Conservation (phyloP, 2,329 filamentous ascomycete species). For the Diaporthe helianthi region DNA sequence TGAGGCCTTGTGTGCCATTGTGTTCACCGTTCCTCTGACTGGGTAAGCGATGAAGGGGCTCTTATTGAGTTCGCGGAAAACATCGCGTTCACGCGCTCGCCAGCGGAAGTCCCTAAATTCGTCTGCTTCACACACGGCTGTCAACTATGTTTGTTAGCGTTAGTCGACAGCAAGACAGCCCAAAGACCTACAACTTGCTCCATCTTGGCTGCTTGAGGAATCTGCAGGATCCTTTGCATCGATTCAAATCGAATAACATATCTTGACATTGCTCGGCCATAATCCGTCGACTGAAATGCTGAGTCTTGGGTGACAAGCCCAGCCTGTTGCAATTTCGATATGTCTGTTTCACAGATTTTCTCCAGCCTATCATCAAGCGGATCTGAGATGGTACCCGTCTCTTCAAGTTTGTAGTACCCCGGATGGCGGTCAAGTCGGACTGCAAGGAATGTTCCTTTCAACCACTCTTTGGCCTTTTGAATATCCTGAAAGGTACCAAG, state of each 20-base stretch:
- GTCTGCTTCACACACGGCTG: slow-evolving; percentile 68
- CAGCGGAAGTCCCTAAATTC: slow-evolving; percentile 79
- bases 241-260: slow-evolving; percentile 84
- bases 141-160: slow-evolving; percentile 59
- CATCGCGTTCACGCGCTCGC: slow-evolving; percentile 70
- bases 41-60: slow-evolving; percentile 72
- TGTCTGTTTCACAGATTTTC: slow-evolving; percentile 73
- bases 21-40: slow-evolving; percentile 70
- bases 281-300: slow-evolving; percentile 69
- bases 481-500: slow-evolving; percentile 74
- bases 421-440: slow-evolving; percentile 77
- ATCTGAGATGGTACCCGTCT: slow-evolving; percentile 59
- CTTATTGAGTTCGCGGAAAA: slow-evolving; percentile 77
- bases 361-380: slow-evolving; percentile 66
- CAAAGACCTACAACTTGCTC: slow-evolving; percentile 69
- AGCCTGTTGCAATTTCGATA: slow-evolving; percentile 67
- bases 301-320: slow-evolving; percentile 60
- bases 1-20: slow-evolving; percentile 76
- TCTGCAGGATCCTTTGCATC: slow-evolving; percentile 72
- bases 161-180: neutral
- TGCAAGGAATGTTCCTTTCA: slow-evolving; percentile 78
- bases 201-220: slow-evolving; percentile 66
- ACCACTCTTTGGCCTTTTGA: slow-evolving; percentile 73
- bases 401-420: slow-evolving; percentile 68
- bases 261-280: slow-evolving; percentile 80